Conservation (phyloP, 345 rosid genomes). For the Turnera subulata region DNA sequence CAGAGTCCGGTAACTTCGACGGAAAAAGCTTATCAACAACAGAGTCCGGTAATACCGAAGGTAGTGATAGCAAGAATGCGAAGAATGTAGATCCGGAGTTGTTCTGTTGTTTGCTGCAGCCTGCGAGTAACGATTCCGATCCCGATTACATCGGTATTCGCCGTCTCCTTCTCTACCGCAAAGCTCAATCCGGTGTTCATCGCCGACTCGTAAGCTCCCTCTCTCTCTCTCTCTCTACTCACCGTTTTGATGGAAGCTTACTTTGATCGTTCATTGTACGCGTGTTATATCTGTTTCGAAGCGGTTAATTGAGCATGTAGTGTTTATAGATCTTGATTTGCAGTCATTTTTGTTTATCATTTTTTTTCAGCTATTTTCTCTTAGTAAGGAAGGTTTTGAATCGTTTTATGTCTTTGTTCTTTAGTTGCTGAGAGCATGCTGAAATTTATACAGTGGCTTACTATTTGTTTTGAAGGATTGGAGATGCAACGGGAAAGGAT, state of each 20-base stretch:
- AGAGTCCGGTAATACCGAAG: background rate
- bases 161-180: conserved; percentile 76
- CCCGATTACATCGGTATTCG: conserved; percentile 72
- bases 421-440: background rate
- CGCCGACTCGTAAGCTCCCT: conserved; percentile 57
- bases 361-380: too few relatives aligned
- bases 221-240: conserved; percentile 1
- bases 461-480: conserved; percentile 57
- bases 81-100: conserved; percentile 56
- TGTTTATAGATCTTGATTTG: too few relatives aligned
- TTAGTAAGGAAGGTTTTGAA: background rate
- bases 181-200: conserved; percentile 55
- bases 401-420: background rate
- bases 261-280: background rate
- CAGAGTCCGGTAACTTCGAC: background rate
- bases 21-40: conserved; percentile 10
- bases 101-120: conserved; percentile 77
- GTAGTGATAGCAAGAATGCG: conserved; percentile 8
- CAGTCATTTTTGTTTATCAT: too few relatives aligned
- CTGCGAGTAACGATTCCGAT: conserved; percentile 52
- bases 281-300: too few relatives aligned
- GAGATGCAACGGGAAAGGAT: conserved; percentile 93
- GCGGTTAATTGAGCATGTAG: too few relatives aligned
- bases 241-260: background rate
- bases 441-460: conserved; percentile 7